Evolutionary conservation across 2,329 filamentous ascomycete genomes (phyloP), one percentile per base, ranked within the genome.

Genomic region (Colletotrichum caudatum): DNA sequence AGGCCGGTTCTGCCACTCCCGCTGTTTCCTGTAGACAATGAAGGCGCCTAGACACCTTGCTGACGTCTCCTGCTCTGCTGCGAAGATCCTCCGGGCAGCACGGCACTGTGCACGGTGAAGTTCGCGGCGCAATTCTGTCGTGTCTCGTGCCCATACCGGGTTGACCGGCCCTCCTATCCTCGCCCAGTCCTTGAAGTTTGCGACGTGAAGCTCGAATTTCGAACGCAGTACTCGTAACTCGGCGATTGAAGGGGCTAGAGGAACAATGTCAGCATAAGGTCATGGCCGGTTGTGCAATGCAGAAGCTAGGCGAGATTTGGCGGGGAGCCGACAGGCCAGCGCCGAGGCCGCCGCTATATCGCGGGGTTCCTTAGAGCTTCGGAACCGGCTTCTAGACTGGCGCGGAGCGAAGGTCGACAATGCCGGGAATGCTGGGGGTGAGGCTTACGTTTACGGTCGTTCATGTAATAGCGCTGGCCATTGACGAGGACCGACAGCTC

Each of bases 31-130:
- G 75, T 86, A 82, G 6, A 90, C 83, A 64, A 89, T 82, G 72
- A 87, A 86, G 12, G 87, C 88, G 57, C 88, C 88, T 2, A 90
- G 82, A 73, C 88, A 90, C 3, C 87, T 83, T 4, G 81, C 80
- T 18, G 82, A 81, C 26, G 79, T 77, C 73, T 86, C 84, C 74
- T 85, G 86, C 62, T 85, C 84, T 4, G 85, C 83, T 20, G 82
- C 82, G 77, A 87, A 89, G 73, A 90, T 88, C 73, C 88, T 86
- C 64, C 85, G 80, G 37, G 87, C 87, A 12, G 87, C 87, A 59
- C 86, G 86, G 77, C 88, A 89, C 78, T 90, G 88, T 11, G 87
- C 84, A 56, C 87, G 84, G 79, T 90, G 88, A 44, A 90, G 82
- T 62, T 88, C 84, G 53, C 80, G 81, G 63, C 85, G 82, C 35